Conservation (phyloP, 2,329 filamentous ascomycete species). For the Cladosporium austrohemisphaericum region DNA sequence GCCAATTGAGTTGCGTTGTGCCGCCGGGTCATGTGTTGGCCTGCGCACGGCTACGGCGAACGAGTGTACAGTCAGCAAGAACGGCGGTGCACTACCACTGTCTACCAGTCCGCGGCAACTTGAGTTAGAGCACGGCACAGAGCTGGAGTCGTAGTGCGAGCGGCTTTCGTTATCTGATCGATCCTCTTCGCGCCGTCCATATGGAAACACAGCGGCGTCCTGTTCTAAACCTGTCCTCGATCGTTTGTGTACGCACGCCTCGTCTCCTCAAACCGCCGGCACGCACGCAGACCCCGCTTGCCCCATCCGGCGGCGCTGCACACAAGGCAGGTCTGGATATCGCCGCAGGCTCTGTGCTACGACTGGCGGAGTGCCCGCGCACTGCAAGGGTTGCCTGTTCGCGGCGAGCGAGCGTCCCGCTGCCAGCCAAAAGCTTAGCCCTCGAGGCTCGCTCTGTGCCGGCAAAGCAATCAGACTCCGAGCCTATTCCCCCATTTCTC, state of each 20-base stretch:
- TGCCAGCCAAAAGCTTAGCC: conserved; percentile 7
- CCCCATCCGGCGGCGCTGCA: not conserved
- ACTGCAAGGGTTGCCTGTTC: not conserved
- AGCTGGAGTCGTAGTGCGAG: too few relatives aligned
- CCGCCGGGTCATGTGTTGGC: too few relatives aligned
- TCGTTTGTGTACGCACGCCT: not conserved
- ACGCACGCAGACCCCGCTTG: conserved; percentile 7
- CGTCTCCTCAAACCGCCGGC: conserved; percentile 12
- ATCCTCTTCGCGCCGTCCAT: too few relatives aligned
- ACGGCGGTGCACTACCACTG: too few relatives aligned
- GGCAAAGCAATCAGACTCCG: not conserved
- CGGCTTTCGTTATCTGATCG: too few relatives aligned
- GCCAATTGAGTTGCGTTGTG: too few relatives aligned
- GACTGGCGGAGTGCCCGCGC: conserved; percentile 11
- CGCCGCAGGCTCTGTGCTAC: conserved; percentile 3
- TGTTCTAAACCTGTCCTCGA: not conserved
- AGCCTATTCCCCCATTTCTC: not conserved
- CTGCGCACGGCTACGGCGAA: too few relatives aligned
- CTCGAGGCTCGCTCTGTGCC: not conserved
- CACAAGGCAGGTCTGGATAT: conserved; percentile 9
- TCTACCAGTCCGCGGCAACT: too few relatives aligned
- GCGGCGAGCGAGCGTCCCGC: not conserved
- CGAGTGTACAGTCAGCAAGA: too few relatives aligned
- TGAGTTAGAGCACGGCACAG: too few relatives aligned
- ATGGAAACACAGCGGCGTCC: not conserved